Percentiles rank a stretch among this genome's conserved stretches.
These are phyloP conservation scores for Ceratobasidium sp. DNA, from an alignment of 1,284 basidiomycete genomes.

Conservation along the genomic window DNA sequence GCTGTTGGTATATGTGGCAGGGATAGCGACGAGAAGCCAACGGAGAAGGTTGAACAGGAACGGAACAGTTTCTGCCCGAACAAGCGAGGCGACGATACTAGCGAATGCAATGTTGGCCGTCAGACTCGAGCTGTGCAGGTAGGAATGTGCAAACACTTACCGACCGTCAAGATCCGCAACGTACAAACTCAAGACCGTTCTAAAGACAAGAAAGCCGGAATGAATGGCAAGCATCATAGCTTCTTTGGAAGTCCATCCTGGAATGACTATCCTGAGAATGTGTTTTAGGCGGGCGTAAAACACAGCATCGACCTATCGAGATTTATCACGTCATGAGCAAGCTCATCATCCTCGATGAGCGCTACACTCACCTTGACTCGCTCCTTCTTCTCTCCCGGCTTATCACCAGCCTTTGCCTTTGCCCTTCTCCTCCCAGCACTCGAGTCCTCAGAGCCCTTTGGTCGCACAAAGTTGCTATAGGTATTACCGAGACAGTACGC, in stretches of 20 bases:
- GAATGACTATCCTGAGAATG: conserved; percentile 90
- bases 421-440: conserved; percentile 58
- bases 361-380: conserved; percentile 49
- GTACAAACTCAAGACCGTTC: conserved; percentile 94
- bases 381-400: conserved; percentile 71
- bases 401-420: conserved; percentile 56
- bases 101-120: conserved; percentile 8
- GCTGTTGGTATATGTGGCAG: conserved; percentile 96
- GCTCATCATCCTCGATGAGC: conserved; percentile 39
- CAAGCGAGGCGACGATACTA: conserved; percentile 94
- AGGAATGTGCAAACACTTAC: conserved; percentile 59
- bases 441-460: conserved; percentile 62
- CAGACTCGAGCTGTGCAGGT: background rate
- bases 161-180: conserved; percentile 94
- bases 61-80: conserved; percentile 82
- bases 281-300: conserved; percentile 85
- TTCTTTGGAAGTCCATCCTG: conserved; percentile 85
- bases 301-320: conserved; percentile 80
- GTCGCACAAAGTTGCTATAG: conserved; percentile 54
- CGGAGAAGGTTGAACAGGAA: conserved; percentile 88
- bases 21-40: conserved; percentile 95
- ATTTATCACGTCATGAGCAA: background rate
- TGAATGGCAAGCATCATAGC: conserved; percentile 88
- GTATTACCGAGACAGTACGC: conserved; percentile 65
- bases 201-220: conserved; percentile 84